Conservation (phyloP, 1,284 basidiomycete genomes). For the Boletellus dicymbophilus region DNA sequence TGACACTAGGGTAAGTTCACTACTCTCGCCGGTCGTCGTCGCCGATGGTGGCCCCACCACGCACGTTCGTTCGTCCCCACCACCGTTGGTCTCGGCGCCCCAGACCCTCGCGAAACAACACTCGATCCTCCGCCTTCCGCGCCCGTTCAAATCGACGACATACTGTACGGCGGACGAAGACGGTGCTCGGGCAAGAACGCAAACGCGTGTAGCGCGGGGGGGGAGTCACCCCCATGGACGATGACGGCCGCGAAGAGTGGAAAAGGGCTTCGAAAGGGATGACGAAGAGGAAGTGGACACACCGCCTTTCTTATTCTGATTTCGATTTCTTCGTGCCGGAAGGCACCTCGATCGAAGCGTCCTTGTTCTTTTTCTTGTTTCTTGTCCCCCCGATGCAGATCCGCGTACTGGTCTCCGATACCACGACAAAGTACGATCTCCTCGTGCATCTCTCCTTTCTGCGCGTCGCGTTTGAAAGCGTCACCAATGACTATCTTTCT, state of each 20-base stretch:
- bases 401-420: constrained; percentile 81
- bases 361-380: constrained; percentile 48
- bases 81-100: neutral
- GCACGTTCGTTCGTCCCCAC: constrained; percentile 25
- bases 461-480: constrained; percentile 14
- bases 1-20: too few relatives aligned
- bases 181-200: constrained; percentile 71
- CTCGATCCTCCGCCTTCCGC: constrained; percentile 64
- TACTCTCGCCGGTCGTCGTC: too few relatives aligned
- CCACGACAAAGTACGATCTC: constrained; percentile 83
- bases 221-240: constrained; percentile 39
- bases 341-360: constrained; percentile 86
- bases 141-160: constrained; percentile 74
- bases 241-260: constrained; percentile 30
- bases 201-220: constrained; percentile 54
- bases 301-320: neutral
- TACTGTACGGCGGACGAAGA: constrained; percentile 74
- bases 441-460: constrained; percentile 53
- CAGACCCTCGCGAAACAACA: constrained; percentile 70
- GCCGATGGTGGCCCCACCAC: too few relatives aligned
- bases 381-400: constrained; percentile 78
- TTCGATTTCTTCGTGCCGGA: too few relatives aligned
- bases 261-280: neutral
- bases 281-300: constrained; percentile 51
- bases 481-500: constrained; percentile 50